These are phyloP conservation scores for Annulohypoxylon nitens DNA, from an alignment of 495 filamentous ascomycete genomes.

Conservation along the genomic window DNA sequence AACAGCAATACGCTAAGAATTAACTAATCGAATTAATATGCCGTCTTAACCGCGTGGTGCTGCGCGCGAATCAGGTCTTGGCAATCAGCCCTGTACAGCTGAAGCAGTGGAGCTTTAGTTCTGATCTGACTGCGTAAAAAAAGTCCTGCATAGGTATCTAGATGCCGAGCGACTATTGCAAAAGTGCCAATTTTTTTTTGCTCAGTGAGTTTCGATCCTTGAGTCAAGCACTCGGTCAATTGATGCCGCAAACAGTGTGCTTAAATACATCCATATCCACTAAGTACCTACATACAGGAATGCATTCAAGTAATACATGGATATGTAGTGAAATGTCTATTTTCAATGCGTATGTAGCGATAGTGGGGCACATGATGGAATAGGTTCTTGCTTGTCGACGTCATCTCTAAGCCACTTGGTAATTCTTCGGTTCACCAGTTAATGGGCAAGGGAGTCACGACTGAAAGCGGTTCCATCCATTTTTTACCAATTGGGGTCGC, in stretches of 20 bases:
- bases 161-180: not conserved
- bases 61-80: constrained; percentile 9
- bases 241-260: not conserved
- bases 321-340: not conserved
- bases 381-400: constrained; percentile 22
- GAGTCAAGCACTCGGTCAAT: not conserved
- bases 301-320: not conserved
- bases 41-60: constrained; percentile 36
- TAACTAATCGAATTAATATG: constrained; percentile 13
- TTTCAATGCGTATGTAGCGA: not conserved
- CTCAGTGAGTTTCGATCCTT: not conserved
- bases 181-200: not conserved
- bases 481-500: constrained; percentile 29
- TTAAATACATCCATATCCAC: not conserved
- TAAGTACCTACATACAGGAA: not conserved
- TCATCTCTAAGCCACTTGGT: constrained; percentile 39
- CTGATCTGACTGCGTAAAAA: constrained; percentile 2
- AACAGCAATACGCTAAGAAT: not conserved
- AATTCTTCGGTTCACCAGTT: not conserved
- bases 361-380: constrained; percentile 25
- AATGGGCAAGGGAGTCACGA: not conserved
- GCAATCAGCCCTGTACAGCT: constrained; percentile 36
- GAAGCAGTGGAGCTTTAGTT: constrained; percentile 28
- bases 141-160: constrained; percentile 7
- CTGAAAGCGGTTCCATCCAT: constrained; percentile 4